phyloP scores from a whole-genome alignment of 2,329 filamentous ascomycete genomes.

The Paradendryphiella salina region DNA sequence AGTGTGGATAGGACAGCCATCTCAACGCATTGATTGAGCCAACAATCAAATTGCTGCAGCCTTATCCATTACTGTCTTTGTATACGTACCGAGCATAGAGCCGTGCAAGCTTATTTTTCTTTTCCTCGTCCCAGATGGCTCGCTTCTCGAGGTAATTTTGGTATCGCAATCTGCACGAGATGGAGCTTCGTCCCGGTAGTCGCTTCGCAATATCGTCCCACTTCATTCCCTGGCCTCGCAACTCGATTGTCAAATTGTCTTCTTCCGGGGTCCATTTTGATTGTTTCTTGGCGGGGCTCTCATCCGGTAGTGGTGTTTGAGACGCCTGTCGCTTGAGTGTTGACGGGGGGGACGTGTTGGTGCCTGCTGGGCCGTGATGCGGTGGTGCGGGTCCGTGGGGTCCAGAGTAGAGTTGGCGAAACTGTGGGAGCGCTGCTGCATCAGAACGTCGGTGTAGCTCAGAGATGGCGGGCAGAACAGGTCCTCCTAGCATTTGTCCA shows the following conservation, averaged over 20 bases:
- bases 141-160: slow-evolving; percentile 95
- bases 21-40: slow-evolving; percentile 6
- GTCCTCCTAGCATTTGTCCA: slow-evolving; percentile 43
- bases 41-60: slow-evolving; percentile 6
- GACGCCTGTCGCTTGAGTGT: slow-evolving; percentile 45
- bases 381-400: slow-evolving; percentile 44
- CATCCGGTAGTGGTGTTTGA: slow-evolving; percentile 43
- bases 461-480: slow-evolving; percentile 45
- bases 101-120: slow-evolving; percentile 93
- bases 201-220: slow-evolving; percentile 98
- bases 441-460: slow-evolving; percentile 47
- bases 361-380: slow-evolving; percentile 30
- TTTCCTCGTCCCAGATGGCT: slow-evolving; percentile 95
- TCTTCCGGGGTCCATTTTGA: slow-evolving; percentile 96
- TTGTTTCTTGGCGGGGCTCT: slow-evolving; percentile 58
- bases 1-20: slow-evolving; percentile 2
- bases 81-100: slow-evolving; percentile 82
- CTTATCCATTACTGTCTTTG: slow-evolving; percentile 4
- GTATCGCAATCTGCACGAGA: slow-evolving; percentile 92
- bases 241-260: slow-evolving; percentile 88
- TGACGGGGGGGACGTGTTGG: slow-evolving; percentile 42
- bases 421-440: slow-evolving; percentile 45
- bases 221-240: slow-evolving; percentile 90
- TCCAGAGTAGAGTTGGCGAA: slow-evolving; percentile 45
- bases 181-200: slow-evolving; percentile 85